phyloP scores from a whole-genome alignment of 495 filamentous ascomycete species.

The Cairneyella variabilis region DNA sequence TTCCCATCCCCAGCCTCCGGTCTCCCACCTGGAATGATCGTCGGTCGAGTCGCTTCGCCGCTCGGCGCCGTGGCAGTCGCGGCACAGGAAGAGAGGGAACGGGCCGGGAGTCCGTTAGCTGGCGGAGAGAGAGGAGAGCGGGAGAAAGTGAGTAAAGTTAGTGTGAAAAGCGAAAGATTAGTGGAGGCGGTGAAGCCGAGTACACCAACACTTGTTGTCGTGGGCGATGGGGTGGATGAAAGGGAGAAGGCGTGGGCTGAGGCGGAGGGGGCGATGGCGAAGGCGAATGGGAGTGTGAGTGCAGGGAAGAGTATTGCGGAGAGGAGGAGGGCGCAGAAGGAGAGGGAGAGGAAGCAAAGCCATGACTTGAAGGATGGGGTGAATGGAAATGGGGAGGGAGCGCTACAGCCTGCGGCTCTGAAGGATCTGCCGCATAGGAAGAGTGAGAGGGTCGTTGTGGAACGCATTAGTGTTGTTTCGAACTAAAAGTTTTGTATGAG shows the following conservation, averaged over 20 bases:
- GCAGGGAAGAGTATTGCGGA: slow-evolving; percentile 19
- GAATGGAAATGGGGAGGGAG: slow-evolving; percentile 20
- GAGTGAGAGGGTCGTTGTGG: slow-evolving; percentile 47
- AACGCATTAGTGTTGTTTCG: slow-evolving; percentile 23
- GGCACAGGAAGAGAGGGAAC: slow-evolving; percentile 11
- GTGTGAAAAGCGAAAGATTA: slow-evolving; percentile 8
- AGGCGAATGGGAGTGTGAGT: background rate
- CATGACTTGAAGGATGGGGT: slow-evolving; percentile 26
- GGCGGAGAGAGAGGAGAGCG: background rate
- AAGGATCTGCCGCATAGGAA: slow-evolving; percentile 32
- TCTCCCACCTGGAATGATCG: background rate
- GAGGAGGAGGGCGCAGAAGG: slow-evolving; percentile 23
- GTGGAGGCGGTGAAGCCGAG: slow-evolving; percentile 19
- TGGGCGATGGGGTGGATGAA: slow-evolving; percentile 10
- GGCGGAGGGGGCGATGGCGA: background rate
- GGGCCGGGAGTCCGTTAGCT: background rate
- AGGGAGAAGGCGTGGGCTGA: slow-evolving; percentile 15
- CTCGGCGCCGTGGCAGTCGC: slow-evolving; percentile 17
- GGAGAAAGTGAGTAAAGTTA: background rate
- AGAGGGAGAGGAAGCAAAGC: slow-evolving; percentile 19
- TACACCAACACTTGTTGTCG: slow-evolving; percentile 24
- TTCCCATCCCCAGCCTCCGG: slow-evolving; percentile 3
- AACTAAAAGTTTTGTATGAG: background rate
- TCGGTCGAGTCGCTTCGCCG: slow-evolving; percentile 10
- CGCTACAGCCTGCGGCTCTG: slow-evolving; percentile 9